These are phyloP conservation scores for Gonapodya prolifera DNA, from an alignment of 192 early-diverging fungal species.

Conservation along the genomic window DNA sequence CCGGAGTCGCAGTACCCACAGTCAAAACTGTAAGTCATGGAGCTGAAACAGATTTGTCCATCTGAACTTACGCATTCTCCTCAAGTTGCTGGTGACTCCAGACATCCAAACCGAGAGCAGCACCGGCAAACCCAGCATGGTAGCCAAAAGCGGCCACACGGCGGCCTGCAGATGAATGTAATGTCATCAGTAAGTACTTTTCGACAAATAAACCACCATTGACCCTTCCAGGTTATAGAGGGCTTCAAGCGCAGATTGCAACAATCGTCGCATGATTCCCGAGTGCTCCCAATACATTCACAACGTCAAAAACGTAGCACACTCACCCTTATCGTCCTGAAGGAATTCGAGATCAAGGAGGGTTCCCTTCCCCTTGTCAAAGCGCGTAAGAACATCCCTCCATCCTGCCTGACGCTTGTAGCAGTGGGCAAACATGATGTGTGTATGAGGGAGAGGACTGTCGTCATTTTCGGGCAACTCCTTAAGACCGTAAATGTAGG, in stretches of 20 bases:
- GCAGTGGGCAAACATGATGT: conserved; percentile 99
- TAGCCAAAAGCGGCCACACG: conserved; percentile 96
- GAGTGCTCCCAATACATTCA: no score
- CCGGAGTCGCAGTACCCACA: no score
- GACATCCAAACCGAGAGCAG: conserved; percentile 80
- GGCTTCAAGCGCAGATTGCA: no score
- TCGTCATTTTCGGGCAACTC: conserved; percentile 90
- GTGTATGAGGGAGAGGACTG: conserved; percentile 75
- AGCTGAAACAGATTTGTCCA: no score
- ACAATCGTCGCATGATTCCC: no score
- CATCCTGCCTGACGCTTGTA: conserved; percentile 93
- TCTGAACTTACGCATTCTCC: background rate
- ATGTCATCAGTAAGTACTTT: no score
- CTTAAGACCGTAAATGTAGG: conserved; percentile 94
- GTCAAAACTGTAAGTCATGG: no score
- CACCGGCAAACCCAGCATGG: conserved; percentile 90
- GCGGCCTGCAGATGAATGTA: no score
- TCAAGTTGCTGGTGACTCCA: conserved; percentile 72
- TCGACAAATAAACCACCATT: no score
- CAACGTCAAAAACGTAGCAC: no score
- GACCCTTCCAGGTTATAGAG: no score
- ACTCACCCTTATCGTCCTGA: conserved; percentile 58
- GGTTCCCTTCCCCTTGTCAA: conserved; percentile 69
- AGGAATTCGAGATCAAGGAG: conserved; percentile 94
- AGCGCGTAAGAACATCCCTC: conserved; percentile 75